A percentile compares a stretch with the other conserved stretches of the same genome.
These are phyloP conservation scores for Ochromonas danica DNA, from an alignment of 108 stramenopile genomes.

Conservation along the genomic window DNA sequence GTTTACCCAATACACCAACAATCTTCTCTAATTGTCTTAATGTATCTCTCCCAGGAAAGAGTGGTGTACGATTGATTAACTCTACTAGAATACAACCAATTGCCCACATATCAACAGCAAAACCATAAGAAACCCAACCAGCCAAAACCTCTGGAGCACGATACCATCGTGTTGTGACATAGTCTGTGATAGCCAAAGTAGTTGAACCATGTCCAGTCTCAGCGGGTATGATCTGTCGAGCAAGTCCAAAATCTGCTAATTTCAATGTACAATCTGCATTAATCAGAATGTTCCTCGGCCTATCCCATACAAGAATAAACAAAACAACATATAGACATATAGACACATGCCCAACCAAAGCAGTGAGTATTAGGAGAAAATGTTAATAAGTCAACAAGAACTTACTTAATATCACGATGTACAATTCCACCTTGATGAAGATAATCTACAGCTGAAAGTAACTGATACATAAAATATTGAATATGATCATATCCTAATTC, in stretches of 20 bases:
- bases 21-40: not conserved
- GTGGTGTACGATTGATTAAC: conserved; percentile 69
- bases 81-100: conserved; percentile 96
- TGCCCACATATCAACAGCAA: conserved; percentile 90
- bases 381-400: too few relatives aligned
- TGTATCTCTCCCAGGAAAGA: conserved; percentile 56
- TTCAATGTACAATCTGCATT: conserved; percentile 97
- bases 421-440: conserved; percentile 65
- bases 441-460: conserved; percentile 6
- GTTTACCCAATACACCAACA: not conserved
- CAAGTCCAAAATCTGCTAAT: conserved; percentile 98
- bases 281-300: conserved; percentile 79
- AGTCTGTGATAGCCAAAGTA: conserved; percentile 37
- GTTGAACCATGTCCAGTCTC: conserved; percentile 73
- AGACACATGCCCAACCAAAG: too few relatives aligned
- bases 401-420: conserved; percentile 75
- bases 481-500: conserved; percentile 31
- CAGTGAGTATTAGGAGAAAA: too few relatives aligned
- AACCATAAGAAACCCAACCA: conserved; percentile 77
- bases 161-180: conserved; percentile 96
- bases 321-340: too few relatives aligned
- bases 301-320: not conserved
- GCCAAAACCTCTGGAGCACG: conserved; percentile 93
- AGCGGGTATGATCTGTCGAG: conserved; percentile 79
- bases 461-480: conserved; percentile 22